phyloP scores from a whole-genome alignment of 2,329 filamentous ascomycete species.

The Aspergillus sojae region DNA sequence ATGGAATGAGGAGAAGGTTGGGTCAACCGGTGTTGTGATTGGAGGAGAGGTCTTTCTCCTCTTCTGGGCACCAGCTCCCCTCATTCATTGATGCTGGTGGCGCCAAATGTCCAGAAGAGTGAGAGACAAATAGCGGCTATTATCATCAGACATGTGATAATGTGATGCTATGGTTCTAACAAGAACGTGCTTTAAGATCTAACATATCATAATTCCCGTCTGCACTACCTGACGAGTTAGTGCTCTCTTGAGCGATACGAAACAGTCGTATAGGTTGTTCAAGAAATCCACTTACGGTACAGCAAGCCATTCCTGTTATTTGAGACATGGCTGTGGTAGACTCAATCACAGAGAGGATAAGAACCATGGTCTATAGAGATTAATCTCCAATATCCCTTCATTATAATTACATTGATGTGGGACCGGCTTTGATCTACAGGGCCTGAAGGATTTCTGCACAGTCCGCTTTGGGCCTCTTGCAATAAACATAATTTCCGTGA shows the following conservation, averaged over 20 bases:
- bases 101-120: neutral
- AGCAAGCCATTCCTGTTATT: neutral
- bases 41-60: conserved; percentile 2
- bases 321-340: neutral
- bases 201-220: neutral
- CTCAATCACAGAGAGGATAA: neutral
- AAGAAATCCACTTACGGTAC: neutral
- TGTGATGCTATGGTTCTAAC: neutral
- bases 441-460: too few relatives aligned
- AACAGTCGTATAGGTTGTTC: neutral
- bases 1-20: neutral
- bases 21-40: conserved; percentile 4
- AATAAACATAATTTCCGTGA: too few relatives aligned
- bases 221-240: neutral
- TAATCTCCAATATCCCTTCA: neutral
- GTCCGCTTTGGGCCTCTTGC: too few relatives aligned
- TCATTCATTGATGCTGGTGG: neutral
- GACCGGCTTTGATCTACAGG: too few relatives aligned
- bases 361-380: neutral
- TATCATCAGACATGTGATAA: neutral
- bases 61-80: neutral
- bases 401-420: neutral
- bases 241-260: neutral
- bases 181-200: neutral
- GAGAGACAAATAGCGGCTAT: neutral